Percentiles rank a stretch among this genome's conserved stretches.
These are phyloP conservation scores for Biancaea sappan DNA, from an alignment of 306 rosid genomes.

Conservation along the genomic window DNA sequence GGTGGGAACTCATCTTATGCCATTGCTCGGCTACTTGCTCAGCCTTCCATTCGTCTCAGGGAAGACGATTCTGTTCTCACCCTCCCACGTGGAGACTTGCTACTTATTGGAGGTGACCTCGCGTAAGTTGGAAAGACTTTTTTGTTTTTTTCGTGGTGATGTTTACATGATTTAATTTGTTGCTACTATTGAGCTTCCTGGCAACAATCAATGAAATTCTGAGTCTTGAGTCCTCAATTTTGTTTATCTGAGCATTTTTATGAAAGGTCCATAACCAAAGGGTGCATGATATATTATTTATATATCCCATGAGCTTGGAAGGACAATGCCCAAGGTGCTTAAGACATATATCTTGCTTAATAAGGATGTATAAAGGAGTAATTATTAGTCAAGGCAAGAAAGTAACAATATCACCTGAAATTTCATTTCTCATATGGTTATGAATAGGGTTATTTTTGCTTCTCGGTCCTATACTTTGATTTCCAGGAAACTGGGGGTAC, in stretches of 20 bases:
- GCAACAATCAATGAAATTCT: conserved; percentile 23
- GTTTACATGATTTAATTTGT: conserved; percentile 10
- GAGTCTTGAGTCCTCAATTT: conserved; percentile 1
- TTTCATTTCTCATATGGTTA: conserved; percentile 13
- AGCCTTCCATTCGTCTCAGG: conserved; percentile 61
- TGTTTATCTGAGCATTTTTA: background rate
- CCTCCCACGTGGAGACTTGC: conserved; percentile 82
- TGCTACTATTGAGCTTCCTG: conserved; percentile 17
- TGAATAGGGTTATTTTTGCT: conserved; percentile 2
- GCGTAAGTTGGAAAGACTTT: conserved; percentile 66
- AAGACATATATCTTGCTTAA: conserved; percentile 12
- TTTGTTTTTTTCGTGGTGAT: conserved; percentile 16
- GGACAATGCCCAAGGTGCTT: background rate
- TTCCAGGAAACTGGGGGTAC: background rate
- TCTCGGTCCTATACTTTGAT: background rate
- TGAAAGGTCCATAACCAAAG: conserved; percentile 20
- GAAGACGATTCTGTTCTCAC: conserved; percentile 56
- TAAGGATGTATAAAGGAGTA: background rate
- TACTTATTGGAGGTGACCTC: conserved; percentile 96
- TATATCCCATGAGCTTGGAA: background rate
- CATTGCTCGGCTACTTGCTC: conserved; percentile 89
- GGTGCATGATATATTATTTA: background rate
- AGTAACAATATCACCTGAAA: background rate
- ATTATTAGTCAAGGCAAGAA: background rate
- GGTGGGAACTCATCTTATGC: conserved; percentile 99